Conservation (phyloP, 495 filamentous ascomycete genomes). For the Talaromyces borbonicus region DNA sequence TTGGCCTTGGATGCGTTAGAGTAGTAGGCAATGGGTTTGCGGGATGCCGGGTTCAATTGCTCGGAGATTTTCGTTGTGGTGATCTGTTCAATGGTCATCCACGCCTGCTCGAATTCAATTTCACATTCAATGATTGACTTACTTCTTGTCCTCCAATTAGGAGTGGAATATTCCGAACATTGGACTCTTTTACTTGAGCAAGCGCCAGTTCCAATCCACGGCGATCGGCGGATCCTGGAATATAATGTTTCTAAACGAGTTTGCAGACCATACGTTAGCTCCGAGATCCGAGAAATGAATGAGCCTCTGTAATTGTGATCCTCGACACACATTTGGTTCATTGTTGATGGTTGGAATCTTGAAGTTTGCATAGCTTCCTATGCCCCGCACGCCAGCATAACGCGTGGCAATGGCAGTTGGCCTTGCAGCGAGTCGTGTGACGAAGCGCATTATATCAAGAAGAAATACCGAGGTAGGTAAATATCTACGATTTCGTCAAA, state of each 20-base stretch:
- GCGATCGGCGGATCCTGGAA: conserved; percentile 69
- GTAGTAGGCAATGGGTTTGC: conserved; percentile 64
- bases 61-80: conserved; percentile 27
- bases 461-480: no score
- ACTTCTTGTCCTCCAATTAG: conserved; percentile 74
- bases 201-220: conserved; percentile 62
- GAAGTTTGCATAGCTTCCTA: conserved; percentile 50
- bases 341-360: conserved; percentile 81
- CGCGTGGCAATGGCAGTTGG: neutral
- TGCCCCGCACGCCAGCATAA: conserved; percentile 5
- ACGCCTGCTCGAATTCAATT: no score
- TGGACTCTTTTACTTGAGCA: conserved; percentile 45
- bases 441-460: conserved; percentile 1
- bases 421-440: neutral
- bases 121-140: conserved; percentile 10
- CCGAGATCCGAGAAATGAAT: neutral
- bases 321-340: conserved; percentile 80
- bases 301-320: neutral
- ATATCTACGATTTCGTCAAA: no score
- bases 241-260: conserved; percentile 89
- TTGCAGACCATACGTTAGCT: no score
- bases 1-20: conserved; percentile 63
- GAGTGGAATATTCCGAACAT: conserved; percentile 62
- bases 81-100: conserved; percentile 16
- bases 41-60: conserved; percentile 69